Evolutionary conservation across 78 protist species (phyloP).

Genomic region (Corallochytrium limacisporum): DNA sequence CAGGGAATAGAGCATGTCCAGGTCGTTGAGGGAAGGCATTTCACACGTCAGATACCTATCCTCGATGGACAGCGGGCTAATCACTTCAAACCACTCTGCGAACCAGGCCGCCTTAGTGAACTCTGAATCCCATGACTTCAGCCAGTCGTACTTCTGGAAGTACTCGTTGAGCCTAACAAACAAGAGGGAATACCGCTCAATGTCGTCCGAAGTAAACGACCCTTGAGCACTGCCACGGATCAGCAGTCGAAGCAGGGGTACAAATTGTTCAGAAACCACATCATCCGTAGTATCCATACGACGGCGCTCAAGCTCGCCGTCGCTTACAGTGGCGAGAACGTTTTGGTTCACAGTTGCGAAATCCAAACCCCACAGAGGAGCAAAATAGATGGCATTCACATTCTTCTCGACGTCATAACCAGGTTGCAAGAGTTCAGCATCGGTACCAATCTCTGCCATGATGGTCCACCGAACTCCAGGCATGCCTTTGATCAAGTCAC

Average conservation of each 20-base stretch:
- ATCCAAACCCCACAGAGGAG: conserved; percentile 14
- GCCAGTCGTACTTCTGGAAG: conserved; percentile 19
- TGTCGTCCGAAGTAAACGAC: background rate
- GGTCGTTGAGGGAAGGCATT: conserved; percentile 17
- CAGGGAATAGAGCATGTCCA: background rate
- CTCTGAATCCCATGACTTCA: conserved; percentile 9
- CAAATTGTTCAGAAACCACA: background rate
- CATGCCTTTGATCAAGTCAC: conserved; percentile 11
- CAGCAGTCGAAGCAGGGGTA: background rate
- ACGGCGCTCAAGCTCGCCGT: background rate
- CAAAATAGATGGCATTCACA: background rate
- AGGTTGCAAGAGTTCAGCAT: background rate
- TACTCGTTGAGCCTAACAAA: background rate
- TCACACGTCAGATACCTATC: background rate
- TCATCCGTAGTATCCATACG: background rate
- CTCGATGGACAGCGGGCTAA: background rate
- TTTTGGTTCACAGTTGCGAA: conserved; percentile 5
- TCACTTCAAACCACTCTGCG: conserved; percentile 2
- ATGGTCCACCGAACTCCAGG: conserved; percentile 12
- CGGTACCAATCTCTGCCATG: conserved; percentile 20
- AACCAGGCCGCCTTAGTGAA: conserved; percentile 9
- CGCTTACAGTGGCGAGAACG: background rate
- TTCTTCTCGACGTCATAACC: background rate
- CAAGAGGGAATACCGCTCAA: background rate
- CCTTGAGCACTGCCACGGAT: background rate